Conservation (phyloP, 1,284 basidiomycete genomes). For the Naganishia cerealis region DNA sequence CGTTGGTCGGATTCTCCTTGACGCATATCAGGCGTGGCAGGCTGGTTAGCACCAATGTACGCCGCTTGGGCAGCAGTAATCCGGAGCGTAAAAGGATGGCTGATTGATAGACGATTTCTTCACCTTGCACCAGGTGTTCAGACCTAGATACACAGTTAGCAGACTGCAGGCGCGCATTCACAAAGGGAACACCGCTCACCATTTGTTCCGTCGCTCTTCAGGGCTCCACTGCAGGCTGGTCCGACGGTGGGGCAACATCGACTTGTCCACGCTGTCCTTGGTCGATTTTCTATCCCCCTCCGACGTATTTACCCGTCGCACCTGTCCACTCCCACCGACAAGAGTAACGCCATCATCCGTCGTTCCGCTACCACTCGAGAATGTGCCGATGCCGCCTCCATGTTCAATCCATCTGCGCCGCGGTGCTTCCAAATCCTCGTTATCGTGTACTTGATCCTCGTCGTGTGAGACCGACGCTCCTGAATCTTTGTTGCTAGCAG, state of each 20-base stretch:
- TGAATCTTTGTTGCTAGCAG: constrained; percentile 20
- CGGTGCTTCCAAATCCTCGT: constrained; percentile 33
- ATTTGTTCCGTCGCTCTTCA: constrained; percentile 17
- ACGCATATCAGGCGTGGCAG: constrained; percentile 59
- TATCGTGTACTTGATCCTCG: constrained; percentile 31
- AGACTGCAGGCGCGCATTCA: constrained; percentile 16
- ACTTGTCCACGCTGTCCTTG: constrained; percentile 1
- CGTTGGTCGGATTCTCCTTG: constrained; percentile 46
- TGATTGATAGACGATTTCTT: constrained; percentile 51
- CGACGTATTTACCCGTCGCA: neutral
- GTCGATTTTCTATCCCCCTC: neutral
- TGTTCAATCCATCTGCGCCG: constrained; percentile 33
- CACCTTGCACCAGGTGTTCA: constrained; percentile 48
- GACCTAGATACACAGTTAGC: constrained; percentile 22
- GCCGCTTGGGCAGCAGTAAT: constrained; percentile 53
- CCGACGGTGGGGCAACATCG: constrained; percentile 19
- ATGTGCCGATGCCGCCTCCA: constrained; percentile 23
- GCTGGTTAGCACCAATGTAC: constrained; percentile 58
- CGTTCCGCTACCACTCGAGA: constrained; percentile 29
- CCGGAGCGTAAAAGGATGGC: constrained; percentile 49
- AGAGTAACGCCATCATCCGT: constrained; percentile 17
- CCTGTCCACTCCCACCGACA: constrained; percentile 9
- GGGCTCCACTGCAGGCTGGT: constrained; percentile 19
- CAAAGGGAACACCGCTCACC: constrained; percentile 1
- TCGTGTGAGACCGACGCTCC: constrained; percentile 20